Percentiles rank a stretch among this genome's conserved stretches.
These are phyloP conservation scores for Simplicillium sp. DNA, from an alignment of 2,329 filamentous ascomycete genomes.

Conservation along the genomic window DNA sequence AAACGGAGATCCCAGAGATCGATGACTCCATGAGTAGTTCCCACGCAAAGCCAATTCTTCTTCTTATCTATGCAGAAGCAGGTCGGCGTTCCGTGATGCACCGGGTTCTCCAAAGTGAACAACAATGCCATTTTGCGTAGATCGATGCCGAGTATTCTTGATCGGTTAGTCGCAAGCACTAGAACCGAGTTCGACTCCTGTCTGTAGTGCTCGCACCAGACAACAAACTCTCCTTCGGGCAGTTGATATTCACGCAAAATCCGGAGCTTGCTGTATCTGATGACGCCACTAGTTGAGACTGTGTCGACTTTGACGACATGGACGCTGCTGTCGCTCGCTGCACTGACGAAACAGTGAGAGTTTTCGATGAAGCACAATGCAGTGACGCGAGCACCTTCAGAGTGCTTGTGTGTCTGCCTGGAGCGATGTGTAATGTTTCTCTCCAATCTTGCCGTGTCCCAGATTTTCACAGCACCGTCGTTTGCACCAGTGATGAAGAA, in stretches of 20 bases:
- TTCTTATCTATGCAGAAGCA: conserved; percentile 83
- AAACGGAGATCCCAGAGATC: conserved; percentile 98
- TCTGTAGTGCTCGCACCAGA: conserved; percentile 90
- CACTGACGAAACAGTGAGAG: conserved; percentile 88
- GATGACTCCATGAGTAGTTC: conserved; percentile 85
- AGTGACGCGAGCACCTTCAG: conserved; percentile 60
- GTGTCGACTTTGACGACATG: conserved; percentile 77
- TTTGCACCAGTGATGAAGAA: conserved; percentile 94
- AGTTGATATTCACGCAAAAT: conserved; percentile 76
- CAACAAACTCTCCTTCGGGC: conserved; percentile 61
- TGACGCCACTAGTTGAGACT: conserved; percentile 33
- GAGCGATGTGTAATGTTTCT: conserved; percentile 84
- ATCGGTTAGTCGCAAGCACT: conserved; percentile 77
- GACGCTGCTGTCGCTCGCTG: conserved; percentile 80
- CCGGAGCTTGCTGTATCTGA: conserved; percentile 70
- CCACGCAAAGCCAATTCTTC: conserved; percentile 83
- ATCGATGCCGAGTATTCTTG: conserved; percentile 75
- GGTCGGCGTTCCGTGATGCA: conserved; percentile 84
- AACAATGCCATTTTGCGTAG: conserved; percentile 76
- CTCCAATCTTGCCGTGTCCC: conserved; percentile 85
- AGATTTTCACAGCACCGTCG: conserved; percentile 83
- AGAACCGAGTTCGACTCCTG: conserved; percentile 74
- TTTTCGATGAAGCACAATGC: conserved; percentile 86
- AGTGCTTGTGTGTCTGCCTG: conserved; percentile 74
- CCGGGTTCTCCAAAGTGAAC: conserved; percentile 74